Evolutionary conservation across 1,284 basidiomycete species (phyloP), one percentile per base, ranked within the genome.

Genomic region (Tylopilus sp.): DNA sequence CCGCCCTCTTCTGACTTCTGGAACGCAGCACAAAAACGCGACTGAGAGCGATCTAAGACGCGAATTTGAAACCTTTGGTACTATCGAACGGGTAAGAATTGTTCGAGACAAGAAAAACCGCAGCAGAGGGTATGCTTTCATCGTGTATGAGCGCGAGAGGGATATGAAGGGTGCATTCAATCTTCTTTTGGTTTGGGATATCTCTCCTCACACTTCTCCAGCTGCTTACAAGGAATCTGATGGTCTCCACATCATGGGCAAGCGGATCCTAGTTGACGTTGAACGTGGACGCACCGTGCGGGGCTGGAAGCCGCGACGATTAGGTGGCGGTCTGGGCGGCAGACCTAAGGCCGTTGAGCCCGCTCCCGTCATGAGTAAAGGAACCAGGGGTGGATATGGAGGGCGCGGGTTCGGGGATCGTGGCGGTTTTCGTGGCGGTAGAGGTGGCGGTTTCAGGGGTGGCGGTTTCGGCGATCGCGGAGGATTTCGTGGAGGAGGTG

Each of bases 211-310:
- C 48, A 37, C 52, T 30, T 36, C 47, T 47, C 37, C 55, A 96
- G 96, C 94, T 54, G 97, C 96, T 10, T 99, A 98, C 79, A 99
- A 98, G 73, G 96, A 99, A 66, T 97, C 95, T n/a, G 96, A 99
- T 63, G 92, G 95, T 13, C 79, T 99, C 41, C 89, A 92, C 54
- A 93, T 99, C 59, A 89, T 93, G 77, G 92, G 92, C 61, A 94
- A 97, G 65, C 79, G 90, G 55, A 93, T 98, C 53, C 77, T 98
- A 36, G 96, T 99, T 44, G 97, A 99, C 65, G 96, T 99, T 46
- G 97, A 99, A 71, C 86, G 97, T 38, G 97, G 97, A 7, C 84
- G 96, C 43, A 99, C 97, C 1, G 97, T 99, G 25, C 86, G 96
- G 55, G 97, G 94, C 7, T 99, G 97, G 97, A 97, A 97, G 66